Conservation (phyloP, 371 early-diverging fungal species). For the Saksenaea vasiformis region DNA sequence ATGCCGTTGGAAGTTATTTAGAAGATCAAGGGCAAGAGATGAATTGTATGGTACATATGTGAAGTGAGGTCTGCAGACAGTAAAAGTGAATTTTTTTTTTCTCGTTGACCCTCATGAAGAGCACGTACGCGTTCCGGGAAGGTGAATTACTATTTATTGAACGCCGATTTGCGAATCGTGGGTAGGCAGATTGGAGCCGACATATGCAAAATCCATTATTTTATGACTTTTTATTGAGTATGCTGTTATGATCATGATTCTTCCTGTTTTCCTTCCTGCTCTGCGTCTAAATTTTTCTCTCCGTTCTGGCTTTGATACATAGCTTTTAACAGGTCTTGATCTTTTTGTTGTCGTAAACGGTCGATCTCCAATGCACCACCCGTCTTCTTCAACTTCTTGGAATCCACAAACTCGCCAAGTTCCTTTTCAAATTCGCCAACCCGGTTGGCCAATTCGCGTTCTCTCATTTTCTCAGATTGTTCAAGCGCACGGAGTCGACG, state of each 20-base stretch:
- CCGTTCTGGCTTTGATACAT: constrained; percentile 8
- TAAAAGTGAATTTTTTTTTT: too few species aligned
- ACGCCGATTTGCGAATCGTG: too few species aligned
- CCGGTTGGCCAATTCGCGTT: constrained; percentile 62
- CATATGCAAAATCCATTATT: too few species aligned
- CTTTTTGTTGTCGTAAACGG: constrained; percentile 63
- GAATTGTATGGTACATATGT: too few species aligned
- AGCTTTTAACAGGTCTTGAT: constrained; percentile 57
- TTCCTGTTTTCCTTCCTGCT: constrained; percentile 7
- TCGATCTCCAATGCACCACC: constrained; percentile 77
- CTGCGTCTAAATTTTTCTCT: constrained; percentile 4
- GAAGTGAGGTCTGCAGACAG: too few species aligned
- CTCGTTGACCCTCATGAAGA: too few species aligned
- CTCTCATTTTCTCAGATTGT: constrained; percentile 65
- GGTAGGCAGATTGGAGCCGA: too few species aligned
- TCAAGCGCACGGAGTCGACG: constrained; percentile 70
- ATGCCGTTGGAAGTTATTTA: too few species aligned
- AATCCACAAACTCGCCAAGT: constrained; percentile 64
- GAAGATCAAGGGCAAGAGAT: too few species aligned
- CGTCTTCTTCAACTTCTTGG: constrained; percentile 69
- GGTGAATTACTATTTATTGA: too few species aligned
- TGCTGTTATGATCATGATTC: neutral
- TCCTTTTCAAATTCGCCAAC: constrained; percentile 79
- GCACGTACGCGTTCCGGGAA: too few species aligned
- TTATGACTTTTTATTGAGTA: neutral